phyloP scores from a whole-genome alignment of 2,329 filamentous ascomycete species.

The Drechmeria coniospora region DNA sequence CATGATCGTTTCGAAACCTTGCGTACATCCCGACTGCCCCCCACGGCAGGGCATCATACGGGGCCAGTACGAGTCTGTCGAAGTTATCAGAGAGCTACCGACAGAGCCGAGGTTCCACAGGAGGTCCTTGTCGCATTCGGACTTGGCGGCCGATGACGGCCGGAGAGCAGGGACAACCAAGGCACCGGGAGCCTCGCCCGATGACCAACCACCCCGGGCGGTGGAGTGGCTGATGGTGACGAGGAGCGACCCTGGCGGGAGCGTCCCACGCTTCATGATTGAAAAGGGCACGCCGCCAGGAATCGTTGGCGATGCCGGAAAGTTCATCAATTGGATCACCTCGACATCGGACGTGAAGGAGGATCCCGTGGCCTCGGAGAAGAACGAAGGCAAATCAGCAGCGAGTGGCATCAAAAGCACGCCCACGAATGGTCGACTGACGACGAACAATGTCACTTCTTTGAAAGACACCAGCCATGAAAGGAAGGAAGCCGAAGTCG shows the following conservation, averaged over 20 bases:
- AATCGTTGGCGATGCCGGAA: constrained; percentile 63
- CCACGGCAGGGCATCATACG: constrained; percentile 59
- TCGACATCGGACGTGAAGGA: constrained; percentile 18
- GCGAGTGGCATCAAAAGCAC: too few species aligned
- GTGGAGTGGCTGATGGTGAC: constrained; percentile 92
- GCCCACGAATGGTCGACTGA: too few species aligned
- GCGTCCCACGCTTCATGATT: constrained; percentile 80
- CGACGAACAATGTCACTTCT: too few species aligned
- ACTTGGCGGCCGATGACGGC: constrained; percentile 15
- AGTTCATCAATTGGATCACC: constrained; percentile 63
- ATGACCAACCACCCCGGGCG: constrained; percentile 11
- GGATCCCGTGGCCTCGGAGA: not conserved
- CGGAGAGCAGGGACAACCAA: constrained; percentile 6
- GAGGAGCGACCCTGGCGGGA: constrained; percentile 74
- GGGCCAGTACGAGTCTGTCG: constrained; percentile 80
- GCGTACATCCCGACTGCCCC: constrained; percentile 58
- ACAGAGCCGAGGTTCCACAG: constrained; percentile 24
- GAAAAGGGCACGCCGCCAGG: constrained; percentile 72
- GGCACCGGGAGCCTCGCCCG: constrained; percentile 15
- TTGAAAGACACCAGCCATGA: too few species aligned
- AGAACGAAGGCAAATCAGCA: not conserved
- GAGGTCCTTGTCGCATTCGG: constrained; percentile 17
- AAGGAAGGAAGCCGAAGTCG: constrained; percentile 8
- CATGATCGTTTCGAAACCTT: constrained; percentile 79
- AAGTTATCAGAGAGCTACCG: constrained; percentile 75